Percentiles rank a stretch among this genome's conserved stretches.
phyloP scores from a whole-genome alignment of 1,284 basidiomycete species.

The Ceratobasidium sp. region DNA sequence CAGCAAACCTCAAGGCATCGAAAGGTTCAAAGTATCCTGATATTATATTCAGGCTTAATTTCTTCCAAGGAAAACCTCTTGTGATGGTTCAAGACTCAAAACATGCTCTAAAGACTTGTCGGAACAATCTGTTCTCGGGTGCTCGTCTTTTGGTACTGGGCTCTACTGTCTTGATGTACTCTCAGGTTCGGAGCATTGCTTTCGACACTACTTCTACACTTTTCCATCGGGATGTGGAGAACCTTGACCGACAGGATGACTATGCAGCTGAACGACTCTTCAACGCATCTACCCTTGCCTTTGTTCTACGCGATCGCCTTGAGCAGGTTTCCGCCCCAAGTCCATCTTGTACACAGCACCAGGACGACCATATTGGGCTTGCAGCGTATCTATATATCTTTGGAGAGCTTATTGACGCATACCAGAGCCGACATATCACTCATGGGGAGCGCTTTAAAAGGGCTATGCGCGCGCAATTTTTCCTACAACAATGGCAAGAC shows the following conservation, averaged over 20 bases:
- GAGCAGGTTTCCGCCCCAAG: neutral
- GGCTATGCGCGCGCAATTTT: conserved; percentile 56
- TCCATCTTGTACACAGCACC: too few relatives aligned
- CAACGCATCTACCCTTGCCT: conserved; percentile 54
- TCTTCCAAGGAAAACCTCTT: conserved; percentile 46
- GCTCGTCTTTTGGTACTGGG: conserved; percentile 55
- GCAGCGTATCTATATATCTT: conserved; percentile 58
- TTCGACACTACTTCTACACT: conserved; percentile 51
- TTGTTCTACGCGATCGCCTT: neutral
- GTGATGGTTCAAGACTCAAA: conserved; percentile 58
- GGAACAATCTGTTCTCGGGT: conserved; percentile 56
- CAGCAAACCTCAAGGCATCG: neutral
- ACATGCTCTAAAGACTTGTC: conserved; percentile 57
- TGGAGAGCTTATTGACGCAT: conserved; percentile 58
- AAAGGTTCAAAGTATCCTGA: conserved; percentile 15
- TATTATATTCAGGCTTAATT: neutral
- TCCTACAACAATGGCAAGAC: conserved; percentile 57
- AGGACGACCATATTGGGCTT: conserved; percentile 46
- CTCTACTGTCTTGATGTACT: conserved; percentile 51
- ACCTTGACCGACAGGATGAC: conserved; percentile 61
- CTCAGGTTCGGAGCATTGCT: conserved; percentile 52
- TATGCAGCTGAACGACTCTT: conserved; percentile 59
- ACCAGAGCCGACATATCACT: conserved; percentile 56
- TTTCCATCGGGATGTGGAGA: conserved; percentile 58
- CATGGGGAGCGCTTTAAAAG: conserved; percentile 57